Percentiles rank a stretch among this genome's conserved stretches.
phyloP scores from a whole-genome alignment of 1,284 basidiomycete genomes.

The Trametes sp. region DNA sequence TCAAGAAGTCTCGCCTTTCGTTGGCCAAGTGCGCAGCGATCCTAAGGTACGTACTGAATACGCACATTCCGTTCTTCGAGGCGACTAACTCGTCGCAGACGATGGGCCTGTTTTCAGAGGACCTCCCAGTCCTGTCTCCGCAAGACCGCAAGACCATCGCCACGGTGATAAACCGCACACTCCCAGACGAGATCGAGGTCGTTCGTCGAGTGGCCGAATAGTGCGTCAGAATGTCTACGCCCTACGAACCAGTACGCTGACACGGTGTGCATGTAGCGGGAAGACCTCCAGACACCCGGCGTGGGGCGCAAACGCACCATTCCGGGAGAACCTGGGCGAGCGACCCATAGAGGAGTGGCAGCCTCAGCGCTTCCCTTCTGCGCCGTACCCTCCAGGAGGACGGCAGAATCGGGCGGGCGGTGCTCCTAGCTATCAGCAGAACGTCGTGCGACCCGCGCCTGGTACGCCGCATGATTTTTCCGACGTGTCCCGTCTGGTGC shows the following conservation, averaged over 20 bases:
- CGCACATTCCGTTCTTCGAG: neutral
- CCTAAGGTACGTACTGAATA: conserved; percentile 43
- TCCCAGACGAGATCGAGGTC: conserved; percentile 52
- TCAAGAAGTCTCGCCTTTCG: conserved; percentile 56
- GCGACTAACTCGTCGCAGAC: conserved; percentile 13
- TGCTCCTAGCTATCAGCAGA: neutral
- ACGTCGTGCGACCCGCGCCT: neutral
- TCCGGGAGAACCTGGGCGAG: conserved; percentile 3
- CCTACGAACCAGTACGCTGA: neutral
- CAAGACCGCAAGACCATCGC: conserved; percentile 31
- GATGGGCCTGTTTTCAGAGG: conserved; percentile 24
- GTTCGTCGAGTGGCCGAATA: conserved; percentile 51
- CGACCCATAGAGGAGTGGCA: neutral
- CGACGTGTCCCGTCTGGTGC: neutral
- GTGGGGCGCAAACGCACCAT: conserved; percentile 28
- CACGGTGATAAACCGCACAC: conserved; percentile 47
- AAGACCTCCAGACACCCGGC: conserved; percentile 21
- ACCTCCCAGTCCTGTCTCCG: conserved; percentile 20
- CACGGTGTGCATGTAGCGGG: neutral
- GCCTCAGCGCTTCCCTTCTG: conserved; percentile 6
- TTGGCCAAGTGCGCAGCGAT: conserved; percentile 48
- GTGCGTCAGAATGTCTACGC: conserved; percentile 41
- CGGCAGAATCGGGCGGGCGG: neutral
- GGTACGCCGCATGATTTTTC: neutral
- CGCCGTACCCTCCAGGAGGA: neutral